phyloP scores from a whole-genome alignment of 768 basidiomycete species.

The Ramaria sp. region DNA sequence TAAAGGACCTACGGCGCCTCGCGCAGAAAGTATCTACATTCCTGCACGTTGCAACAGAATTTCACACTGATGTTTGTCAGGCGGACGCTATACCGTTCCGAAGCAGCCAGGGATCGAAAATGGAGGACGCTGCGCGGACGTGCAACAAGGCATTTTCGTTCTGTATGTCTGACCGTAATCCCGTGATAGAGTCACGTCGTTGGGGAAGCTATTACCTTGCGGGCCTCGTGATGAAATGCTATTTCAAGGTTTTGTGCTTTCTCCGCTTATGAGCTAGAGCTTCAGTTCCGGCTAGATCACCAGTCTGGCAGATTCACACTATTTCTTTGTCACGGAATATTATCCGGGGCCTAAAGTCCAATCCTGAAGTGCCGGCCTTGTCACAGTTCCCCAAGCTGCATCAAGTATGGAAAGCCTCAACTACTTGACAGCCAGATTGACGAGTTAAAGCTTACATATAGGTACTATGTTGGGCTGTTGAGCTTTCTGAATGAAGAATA shows the following conservation, averaged over 20 bases:
- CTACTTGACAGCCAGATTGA: slow-evolving; percentile 13
- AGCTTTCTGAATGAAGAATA: slow-evolving; percentile 91
- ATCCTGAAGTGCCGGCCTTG: slow-evolving; percentile 75
- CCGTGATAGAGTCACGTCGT: slow-evolving; percentile 64
- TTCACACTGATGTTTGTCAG: slow-evolving; percentile 19
- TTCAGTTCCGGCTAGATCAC: slow-evolving; percentile 1
- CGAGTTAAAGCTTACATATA: slow-evolving; percentile 68
- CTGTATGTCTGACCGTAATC: slow-evolving; percentile 78
- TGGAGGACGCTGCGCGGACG: slow-evolving; percentile 81
- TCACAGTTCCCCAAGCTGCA: slow-evolving; percentile 71
- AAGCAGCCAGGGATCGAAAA: slow-evolving; percentile 50
- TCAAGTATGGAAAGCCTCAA: slow-evolving; percentile 42
- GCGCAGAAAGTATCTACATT: slow-evolving; percentile 65
- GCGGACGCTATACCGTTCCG: slow-evolving; percentile 25
- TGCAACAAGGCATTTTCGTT: slow-evolving; percentile 85
- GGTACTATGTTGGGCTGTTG: slow-evolving; percentile 92
- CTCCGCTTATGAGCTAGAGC: background rate
- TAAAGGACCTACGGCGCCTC: slow-evolving; percentile 74
- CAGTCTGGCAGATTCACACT: slow-evolving; percentile 57
- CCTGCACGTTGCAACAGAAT: slow-evolving; percentile 42
- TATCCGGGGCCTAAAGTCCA: slow-evolving; percentile 77
- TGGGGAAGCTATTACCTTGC: slow-evolving; percentile 93
- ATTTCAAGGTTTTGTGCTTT: slow-evolving; percentile 59
- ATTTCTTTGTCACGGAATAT: slow-evolving; percentile 91
- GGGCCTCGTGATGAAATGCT: slow-evolving; percentile 82